Percentiles rank a stretch among this genome's conserved stretches.
phyloP scores from a whole-genome alignment of 108 stramenopile genomes.

The Licmophora abbreviata region DNA sequence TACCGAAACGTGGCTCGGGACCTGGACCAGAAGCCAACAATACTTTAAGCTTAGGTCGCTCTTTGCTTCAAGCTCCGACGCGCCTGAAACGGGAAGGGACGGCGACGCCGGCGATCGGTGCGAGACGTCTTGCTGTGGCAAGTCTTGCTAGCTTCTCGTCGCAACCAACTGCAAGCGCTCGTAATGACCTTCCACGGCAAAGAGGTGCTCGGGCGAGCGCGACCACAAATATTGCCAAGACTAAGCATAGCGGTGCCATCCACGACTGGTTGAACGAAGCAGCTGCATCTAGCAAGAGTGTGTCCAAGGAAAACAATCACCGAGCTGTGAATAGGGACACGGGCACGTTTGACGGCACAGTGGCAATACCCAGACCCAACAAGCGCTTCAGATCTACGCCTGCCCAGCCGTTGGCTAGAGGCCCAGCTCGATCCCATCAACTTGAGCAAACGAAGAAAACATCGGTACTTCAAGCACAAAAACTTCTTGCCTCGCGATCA shows the following conservation, averaged over 20 bases:
- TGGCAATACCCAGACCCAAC: constrained; percentile 56
- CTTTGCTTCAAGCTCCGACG: no score
- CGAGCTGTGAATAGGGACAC: constrained; percentile 4
- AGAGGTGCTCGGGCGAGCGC: neutral
- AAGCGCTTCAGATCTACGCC: constrained; percentile 16
- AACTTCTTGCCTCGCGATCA: constrained; percentile 9
- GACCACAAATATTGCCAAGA: neutral
- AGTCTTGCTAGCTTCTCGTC: neutral
- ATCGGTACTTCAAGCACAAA: neutral
- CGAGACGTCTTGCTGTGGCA: neutral
- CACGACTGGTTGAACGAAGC: neutral
- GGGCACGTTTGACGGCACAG: constrained; percentile 51
- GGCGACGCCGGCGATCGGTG: no score
- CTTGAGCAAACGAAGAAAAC: neutral
- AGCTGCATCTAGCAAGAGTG: neutral
- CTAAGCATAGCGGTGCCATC: neutral
- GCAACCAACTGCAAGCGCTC: neutral
- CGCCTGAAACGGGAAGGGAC: no score
- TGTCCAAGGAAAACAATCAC: neutral
- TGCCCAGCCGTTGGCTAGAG: neutral
- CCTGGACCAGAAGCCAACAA: no score
- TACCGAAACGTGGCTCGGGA: no score
- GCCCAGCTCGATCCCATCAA: neutral
- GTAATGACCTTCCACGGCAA: neutral
- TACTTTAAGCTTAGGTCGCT: no score